phyloP scores from a whole-genome alignment of 805 yeast species.

The Candida chilensis region DNA sequence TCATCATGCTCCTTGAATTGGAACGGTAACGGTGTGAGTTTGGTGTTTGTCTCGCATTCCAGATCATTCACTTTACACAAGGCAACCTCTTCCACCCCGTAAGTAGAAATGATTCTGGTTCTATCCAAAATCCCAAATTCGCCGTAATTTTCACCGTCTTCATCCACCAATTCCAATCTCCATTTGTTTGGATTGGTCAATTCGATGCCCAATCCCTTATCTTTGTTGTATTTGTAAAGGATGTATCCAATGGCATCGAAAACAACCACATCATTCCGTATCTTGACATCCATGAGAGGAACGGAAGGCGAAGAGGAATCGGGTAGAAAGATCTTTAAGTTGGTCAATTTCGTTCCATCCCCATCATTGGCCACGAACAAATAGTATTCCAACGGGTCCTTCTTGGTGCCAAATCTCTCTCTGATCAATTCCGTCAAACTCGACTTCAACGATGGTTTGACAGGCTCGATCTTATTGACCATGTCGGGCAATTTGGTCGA shows the following conservation, averaged over 20 bases:
- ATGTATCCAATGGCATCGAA: conserved; percentile 49
- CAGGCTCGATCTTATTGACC: background rate
- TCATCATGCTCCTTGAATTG: background rate
- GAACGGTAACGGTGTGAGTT: conserved; percentile 43
- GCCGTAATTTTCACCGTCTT: conserved; percentile 89
- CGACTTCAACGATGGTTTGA: conserved; percentile 11
- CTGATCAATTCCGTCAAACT: conserved; percentile 34
- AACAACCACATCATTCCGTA: conserved; percentile 30
- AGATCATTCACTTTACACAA: conserved; percentile 49
- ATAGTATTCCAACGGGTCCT: conserved; percentile 35
- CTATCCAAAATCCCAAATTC: conserved; percentile 82
- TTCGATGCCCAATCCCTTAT: conserved; percentile 5
- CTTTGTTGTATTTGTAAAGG: conserved; percentile 13
- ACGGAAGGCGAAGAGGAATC: conserved; percentile 4
- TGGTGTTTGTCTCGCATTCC: conserved; percentile 38
- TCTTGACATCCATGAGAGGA: conserved; percentile 9
- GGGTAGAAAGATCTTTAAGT: conserved; percentile 13
- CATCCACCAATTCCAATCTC: conserved; percentile 80
- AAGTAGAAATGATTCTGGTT: conserved; percentile 52
- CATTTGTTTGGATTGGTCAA: conserved; percentile 54
- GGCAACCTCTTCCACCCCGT: conserved; percentile 79
- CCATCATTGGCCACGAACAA: conserved; percentile 21
- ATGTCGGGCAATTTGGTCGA: conserved; percentile 1
- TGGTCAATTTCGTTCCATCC: conserved; percentile 9
- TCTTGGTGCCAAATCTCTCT: conserved; percentile 20